Evolutionary conservation across 257 asterid species (phyloP).

Genomic region (Fraxinus anomala): DNA sequence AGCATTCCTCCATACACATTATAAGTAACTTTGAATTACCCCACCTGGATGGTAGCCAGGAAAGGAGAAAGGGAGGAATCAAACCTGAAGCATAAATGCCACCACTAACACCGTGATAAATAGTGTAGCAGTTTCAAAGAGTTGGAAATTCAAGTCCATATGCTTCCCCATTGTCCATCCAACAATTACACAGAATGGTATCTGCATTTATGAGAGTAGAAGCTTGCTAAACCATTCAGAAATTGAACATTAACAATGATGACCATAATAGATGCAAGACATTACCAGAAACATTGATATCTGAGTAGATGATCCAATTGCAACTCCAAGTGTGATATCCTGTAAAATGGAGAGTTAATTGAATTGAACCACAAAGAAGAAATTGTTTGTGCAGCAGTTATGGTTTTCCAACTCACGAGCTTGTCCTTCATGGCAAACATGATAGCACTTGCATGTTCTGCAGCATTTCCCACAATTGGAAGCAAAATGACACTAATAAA

Average conservation of each 20-base stretch:
- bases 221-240: not conserved
- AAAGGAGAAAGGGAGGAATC: slow-evolving; percentile 11
- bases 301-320: slow-evolving; percentile 97
- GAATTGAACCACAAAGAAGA: not conserved
- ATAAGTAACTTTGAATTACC: not conserved
- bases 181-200: slow-evolving; percentile 94
- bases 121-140: slow-evolving; percentile 94
- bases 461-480: slow-evolving; percentile 95
- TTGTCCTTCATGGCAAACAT: slow-evolving; percentile 97
- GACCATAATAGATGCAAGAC: not conserved
- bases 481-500: slow-evolving; percentile 92
- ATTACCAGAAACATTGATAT: slow-evolving; percentile 98
- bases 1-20: not conserved
- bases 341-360: slow-evolving; percentile 30
- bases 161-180: slow-evolving; percentile 97
- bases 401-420: slow-evolving; percentile 39
- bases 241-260: not conserved
- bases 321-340: slow-evolving; percentile 81
- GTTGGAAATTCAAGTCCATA: slow-evolving; percentile 97
- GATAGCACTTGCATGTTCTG: slow-evolving; percentile 98
- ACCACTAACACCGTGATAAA: slow-evolving; percentile 95
- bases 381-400: not conserved
- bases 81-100: slow-evolving; percentile 99
- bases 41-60: not conserved
- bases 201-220: slow-evolving; percentile 53